Percentiles rank a stretch among this genome's conserved stretches.
These are phyloP conservation scores for Puccinia brachypodii DNA, from an alignment of 1,284 basidiomycete species.

Conservation along the genomic window DNA sequence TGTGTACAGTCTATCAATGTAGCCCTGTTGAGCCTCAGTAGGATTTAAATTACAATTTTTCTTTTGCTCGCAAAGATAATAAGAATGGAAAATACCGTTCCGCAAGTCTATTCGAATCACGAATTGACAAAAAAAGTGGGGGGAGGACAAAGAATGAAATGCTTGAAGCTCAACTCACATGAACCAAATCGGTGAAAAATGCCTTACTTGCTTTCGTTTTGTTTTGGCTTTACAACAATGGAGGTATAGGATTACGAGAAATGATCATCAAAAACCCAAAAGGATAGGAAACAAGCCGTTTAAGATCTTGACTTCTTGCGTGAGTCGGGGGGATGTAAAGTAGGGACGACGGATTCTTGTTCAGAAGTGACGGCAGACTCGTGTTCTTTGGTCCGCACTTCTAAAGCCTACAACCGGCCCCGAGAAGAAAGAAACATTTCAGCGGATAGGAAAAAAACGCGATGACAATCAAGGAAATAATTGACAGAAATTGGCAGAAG, in stretches of 20 bases:
- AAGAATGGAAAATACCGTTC: not conserved
- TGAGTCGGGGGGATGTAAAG: conserved; percentile 22
- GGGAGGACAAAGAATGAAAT: too few relatives aligned
- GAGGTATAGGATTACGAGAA: not conserved
- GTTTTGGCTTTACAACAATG: not conserved
- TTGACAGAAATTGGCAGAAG: not conserved
- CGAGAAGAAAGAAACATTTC: not conserved
- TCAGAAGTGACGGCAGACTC: conserved; percentile 48
- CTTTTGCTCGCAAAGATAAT: not conserved
- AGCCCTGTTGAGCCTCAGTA: not conserved
- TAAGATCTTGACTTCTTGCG: conserved; percentile 19
- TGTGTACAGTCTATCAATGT: not conserved
- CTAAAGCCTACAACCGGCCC: conserved; percentile 15
- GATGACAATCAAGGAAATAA: not conserved
- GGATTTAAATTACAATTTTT: not conserved
- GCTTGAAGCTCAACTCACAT: too few relatives aligned
- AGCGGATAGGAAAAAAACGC: not conserved
- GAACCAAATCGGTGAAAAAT: too few relatives aligned
- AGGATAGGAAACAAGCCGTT: not conserved
- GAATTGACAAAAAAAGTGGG: not conserved
- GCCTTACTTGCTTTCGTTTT: too few relatives aligned
- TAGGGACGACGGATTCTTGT: conserved; percentile 44
- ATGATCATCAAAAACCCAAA: not conserved
- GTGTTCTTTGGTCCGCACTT: conserved; percentile 38
- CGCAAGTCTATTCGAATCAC: too few relatives aligned